Percentiles rank a stretch among this genome's conserved stretches.
These are phyloP conservation scores for Musa schizocarpa DNA, from an alignment of 176 grass and related monocot genomes.

Conservation along the genomic window DNA sequence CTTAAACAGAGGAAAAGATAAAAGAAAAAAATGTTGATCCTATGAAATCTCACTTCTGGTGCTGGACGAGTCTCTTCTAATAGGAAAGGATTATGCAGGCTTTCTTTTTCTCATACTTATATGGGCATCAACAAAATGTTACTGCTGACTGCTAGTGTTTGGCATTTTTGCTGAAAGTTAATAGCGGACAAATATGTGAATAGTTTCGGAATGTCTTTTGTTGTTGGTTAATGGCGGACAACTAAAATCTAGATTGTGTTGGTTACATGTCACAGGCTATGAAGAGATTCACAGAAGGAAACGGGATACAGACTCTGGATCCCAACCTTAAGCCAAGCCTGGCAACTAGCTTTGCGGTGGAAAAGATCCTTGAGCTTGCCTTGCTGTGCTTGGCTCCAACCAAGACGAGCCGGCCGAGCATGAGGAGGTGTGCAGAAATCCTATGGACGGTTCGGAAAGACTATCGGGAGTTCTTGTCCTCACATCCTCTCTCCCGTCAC, in stretches of 20 bases:
- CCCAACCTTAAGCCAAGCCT: conserved; percentile 25
- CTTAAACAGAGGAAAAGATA: no score
- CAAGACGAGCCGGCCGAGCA: conserved; percentile 19
- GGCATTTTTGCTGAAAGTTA: no score
- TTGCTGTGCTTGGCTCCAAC: conserved; percentile 18
- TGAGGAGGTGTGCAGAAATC: conserved; percentile 27
- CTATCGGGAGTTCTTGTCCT: conserved; percentile 9
- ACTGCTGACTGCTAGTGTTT: no score
- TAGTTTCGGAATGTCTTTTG: no score
- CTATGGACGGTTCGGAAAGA: conserved; percentile 29
- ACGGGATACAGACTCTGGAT: conserved; percentile 24
- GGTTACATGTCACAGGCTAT: conserved; percentile 15
- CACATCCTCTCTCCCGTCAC: neutral
- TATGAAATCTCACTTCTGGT: no score
- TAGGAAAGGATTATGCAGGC: no score
- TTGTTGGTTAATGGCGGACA: no score
- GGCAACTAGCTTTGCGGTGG: conserved; percentile 17
- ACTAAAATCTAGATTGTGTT: neutral
- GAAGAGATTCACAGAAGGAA: conserved; percentile 20
- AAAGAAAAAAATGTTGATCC: no score
- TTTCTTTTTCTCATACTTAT: no score
- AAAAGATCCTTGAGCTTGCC: conserved; percentile 28
- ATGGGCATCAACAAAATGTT: no score
- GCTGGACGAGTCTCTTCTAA: no score
- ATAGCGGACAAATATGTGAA: no score